A percentile compares a stretch with the other conserved stretches of the same genome.
Evolutionary conservation across 345 rosid genomes (phyloP).

Genomic region (Rhodamnia argentea): DNA sequence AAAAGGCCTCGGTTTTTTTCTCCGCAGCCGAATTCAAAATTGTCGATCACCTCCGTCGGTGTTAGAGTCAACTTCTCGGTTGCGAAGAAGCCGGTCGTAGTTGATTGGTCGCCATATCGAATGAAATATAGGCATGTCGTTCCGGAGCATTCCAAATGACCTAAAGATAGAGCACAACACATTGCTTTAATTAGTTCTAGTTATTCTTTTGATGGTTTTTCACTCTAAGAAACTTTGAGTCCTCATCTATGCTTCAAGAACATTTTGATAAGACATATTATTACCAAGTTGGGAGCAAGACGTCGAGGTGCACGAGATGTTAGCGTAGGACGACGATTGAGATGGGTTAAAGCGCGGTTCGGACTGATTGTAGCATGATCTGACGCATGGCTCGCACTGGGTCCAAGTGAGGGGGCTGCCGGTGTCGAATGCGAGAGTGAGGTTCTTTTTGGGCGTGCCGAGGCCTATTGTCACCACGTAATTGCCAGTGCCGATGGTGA

Average conservation of each 20-base stretch:
- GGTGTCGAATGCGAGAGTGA: constrained; percentile 12
- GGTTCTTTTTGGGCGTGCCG: constrained; percentile 1
- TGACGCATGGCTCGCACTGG: constrained; percentile 13
- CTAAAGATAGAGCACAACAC: not conserved
- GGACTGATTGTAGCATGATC: constrained; percentile 6
- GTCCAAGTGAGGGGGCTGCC: constrained; percentile 26
- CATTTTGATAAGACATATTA: not conserved
- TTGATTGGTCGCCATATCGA: constrained; percentile 5
- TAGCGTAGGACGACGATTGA: constrained; percentile 6
- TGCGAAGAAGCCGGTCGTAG: not conserved
- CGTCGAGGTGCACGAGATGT: not conserved
- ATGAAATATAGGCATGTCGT: constrained; percentile 7
- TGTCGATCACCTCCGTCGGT: not conserved
- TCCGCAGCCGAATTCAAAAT: constrained; percentile 21
- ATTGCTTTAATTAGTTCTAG: not conserved
- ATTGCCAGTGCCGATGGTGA: not conserved
- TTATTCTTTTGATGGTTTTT: not conserved
- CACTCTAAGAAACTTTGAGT: not conserved
- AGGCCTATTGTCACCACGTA: constrained; percentile 7
- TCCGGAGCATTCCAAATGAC: constrained; percentile 2
- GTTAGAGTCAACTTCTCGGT: not conserved
- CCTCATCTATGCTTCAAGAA: not conserved
- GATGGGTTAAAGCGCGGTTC: constrained; percentile 10
- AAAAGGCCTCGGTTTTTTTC: constrained; percentile 3
- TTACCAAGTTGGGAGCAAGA: not conserved